Evolutionary conservation across 305 asterid genomes (phyloP), one percentile per base, ranked within the genome.

Genomic region (Fraxinus albicans): DNA sequence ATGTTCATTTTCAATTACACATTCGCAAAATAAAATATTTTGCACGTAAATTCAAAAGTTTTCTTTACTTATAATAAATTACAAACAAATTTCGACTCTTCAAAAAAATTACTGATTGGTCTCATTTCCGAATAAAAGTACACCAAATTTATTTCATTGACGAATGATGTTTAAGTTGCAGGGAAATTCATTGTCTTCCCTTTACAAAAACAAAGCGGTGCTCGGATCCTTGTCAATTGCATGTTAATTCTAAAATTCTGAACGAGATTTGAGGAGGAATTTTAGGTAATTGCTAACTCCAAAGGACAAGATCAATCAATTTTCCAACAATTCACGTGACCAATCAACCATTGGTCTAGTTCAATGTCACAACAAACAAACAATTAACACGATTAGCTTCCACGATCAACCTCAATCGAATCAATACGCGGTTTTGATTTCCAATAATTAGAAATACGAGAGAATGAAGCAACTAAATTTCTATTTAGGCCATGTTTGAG

Each of bases 301-400:
- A 31, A 13, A 69, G 19, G 23, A 29, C 75, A 5, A 29, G 40
- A 7, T 21, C 88, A 67, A 77, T 47, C 55, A 73, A 80, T 83
- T 80, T 44, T 73, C 78, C 65, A 77, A 83, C 81, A 65, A 36
- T 83, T 77, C 86, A 86, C 86, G 78, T 86, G 85, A 44, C 86
- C 73, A 77, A 77, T 77, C 86, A 4, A 38, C 74, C 13, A 29
- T 31, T 83, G 78, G 78, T 83, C 40, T 5, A 80, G 77, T 76
- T 15, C 25, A 73, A 12, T 8, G 12, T 69, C 23, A 55, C 63
- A 21, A 29, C 73, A 21, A 12, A 77, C 4, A 25, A 33, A 23
- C 6, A 69, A 63, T 31, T 6, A 78, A 53, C 40, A 58, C 75
- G 38, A 27, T 33, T 81, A 72, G 23, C 29, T 72, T 27, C 77